phyloP scores from a whole-genome alignment of 139 green algal species.

The Closterium sp. region DNA sequence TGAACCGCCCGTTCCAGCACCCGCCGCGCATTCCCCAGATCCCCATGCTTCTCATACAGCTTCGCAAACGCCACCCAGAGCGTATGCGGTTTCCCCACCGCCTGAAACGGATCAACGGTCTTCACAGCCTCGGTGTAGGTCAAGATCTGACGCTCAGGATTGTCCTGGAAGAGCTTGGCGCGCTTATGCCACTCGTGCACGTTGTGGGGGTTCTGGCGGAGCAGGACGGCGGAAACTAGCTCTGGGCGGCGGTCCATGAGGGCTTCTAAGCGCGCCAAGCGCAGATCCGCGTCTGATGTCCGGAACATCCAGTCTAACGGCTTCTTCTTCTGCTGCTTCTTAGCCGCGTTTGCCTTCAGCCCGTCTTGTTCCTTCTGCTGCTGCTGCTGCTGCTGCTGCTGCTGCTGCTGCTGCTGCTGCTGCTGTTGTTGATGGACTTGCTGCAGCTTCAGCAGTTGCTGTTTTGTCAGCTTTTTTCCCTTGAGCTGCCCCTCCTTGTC shows the following conservation, averaged over 20 bases:
- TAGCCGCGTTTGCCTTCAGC: not conserved
- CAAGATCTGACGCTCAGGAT: constrained; percentile 77
- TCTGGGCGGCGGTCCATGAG: constrained; percentile 73
- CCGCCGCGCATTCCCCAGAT: constrained; percentile 84
- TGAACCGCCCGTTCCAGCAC: constrained; percentile 90
- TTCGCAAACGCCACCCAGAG: constrained; percentile 92
- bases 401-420: not conserved
- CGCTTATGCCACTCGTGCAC: constrained; percentile 94
- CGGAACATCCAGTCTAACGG: constrained; percentile 18
- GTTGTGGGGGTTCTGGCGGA: constrained; percentile 98
- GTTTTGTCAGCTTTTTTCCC: not conserved
- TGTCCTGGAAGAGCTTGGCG: constrained; percentile 85
- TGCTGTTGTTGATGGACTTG: not conserved
- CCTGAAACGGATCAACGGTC: constrained; percentile 78
- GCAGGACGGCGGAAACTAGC: constrained; percentile 73
- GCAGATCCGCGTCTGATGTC: constrained; percentile 82
- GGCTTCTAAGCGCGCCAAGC: constrained; percentile 87
- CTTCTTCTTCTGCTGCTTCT: constrained; percentile 27
- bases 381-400: no score
- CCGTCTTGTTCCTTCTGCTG: not conserved
- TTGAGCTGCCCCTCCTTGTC: constrained; percentile 6
- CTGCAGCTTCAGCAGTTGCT: not conserved
- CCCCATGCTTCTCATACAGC: constrained; percentile 94
- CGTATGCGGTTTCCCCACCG: constrained; percentile 51
- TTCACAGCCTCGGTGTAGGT: constrained; percentile 91